A percentile compares a stretch with the other conserved stretches of the same genome.
Conservation (phyloP, 345 rosid genomes). For the Cardamine resedifolia region DNA sequence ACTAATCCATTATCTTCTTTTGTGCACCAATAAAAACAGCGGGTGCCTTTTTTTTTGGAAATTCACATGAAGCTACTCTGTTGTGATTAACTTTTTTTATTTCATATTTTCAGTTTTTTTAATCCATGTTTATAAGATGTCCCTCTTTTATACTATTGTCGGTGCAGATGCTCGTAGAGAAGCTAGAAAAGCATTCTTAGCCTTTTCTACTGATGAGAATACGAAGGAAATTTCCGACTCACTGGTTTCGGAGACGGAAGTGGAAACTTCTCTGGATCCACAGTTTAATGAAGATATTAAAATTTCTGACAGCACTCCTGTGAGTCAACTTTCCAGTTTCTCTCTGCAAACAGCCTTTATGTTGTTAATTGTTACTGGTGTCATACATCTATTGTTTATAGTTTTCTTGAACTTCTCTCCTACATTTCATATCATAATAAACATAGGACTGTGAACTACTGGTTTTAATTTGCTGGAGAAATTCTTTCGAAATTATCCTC, state of each 20-base stretch:
- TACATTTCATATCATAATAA: slow-evolving; percentile 2
- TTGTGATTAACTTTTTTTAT: not conserved
- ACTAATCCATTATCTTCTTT: not conserved
- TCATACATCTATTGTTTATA: slow-evolving; percentile 7
- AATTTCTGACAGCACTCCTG: slow-evolving; percentile 67
- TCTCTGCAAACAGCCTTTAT: slow-evolving; percentile 18
- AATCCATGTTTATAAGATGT: slow-evolving; percentile 12
- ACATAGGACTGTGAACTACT: not conserved
- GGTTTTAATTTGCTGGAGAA: slow-evolving; percentile 4
- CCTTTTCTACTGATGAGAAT: slow-evolving; percentile 70
- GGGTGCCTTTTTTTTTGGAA: slow-evolving; percentile 1
- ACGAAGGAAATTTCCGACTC: slow-evolving; percentile 38
- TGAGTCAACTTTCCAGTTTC: slow-evolving; percentile 48
- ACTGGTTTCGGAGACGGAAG: slow-evolving; percentile 44
- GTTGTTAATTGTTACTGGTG: not conserved
- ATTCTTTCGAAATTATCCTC: not conserved
- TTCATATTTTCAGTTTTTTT: slow-evolving; percentile 13
- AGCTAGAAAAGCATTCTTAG: slow-evolving; percentile 94
- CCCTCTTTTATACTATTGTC: slow-evolving; percentile 15
- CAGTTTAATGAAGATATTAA: slow-evolving; percentile 42
- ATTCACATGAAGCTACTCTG: slow-evolving; percentile 4
- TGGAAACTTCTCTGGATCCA: slow-evolving; percentile 43
- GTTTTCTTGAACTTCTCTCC: not conserved
- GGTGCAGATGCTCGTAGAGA: slow-evolving; percentile 84
- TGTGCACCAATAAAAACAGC: not conserved